Percentiles rank a stretch among this genome's conserved stretches.
Conservation (phyloP, 805 yeast genomes). For the Kuraishia ogatae region DNA sequence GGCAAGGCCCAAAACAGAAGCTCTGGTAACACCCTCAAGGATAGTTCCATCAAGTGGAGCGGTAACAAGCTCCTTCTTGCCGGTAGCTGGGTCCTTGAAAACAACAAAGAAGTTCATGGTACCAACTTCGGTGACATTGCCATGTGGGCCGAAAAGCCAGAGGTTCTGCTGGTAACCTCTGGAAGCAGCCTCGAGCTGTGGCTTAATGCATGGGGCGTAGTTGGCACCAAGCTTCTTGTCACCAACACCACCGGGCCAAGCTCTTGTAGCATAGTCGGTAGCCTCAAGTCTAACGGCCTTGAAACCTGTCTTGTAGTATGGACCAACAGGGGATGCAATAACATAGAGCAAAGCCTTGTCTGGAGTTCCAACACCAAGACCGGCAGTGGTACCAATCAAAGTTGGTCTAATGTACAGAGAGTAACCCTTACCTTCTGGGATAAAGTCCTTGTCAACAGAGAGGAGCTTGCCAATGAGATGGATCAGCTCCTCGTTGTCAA, state of each 20-base stretch:
- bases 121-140: constrained; percentile 89
- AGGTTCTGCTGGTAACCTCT: constrained; percentile 94
- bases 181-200: constrained; percentile 82
- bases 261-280: constrained; percentile 92
- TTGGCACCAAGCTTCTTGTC: constrained; percentile 95
- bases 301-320: constrained; percentile 91
- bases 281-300: constrained; percentile 93
- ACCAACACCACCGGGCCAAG: constrained; percentile 99
- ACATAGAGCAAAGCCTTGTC: constrained; percentile 74
- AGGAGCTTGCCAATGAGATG: constrained; percentile 72
- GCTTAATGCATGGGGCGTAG: constrained; percentile 91
- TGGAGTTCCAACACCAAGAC: constrained; percentile 83
- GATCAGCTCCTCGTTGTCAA: constrained; percentile 70
- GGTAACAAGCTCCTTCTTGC: constrained; percentile 86
- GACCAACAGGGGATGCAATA: constrained; percentile 94
- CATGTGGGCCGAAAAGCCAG: constrained; percentile 92
- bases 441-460: constrained; percentile 63
- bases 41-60: constrained; percentile 98
- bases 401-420: constrained; percentile 93
- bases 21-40: constrained; percentile 94
- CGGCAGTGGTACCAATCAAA: constrained; percentile 84
- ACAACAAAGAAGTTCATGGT: constrained; percentile 94
- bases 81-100: constrained; percentile 64
- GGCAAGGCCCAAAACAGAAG: constrained; percentile 71
- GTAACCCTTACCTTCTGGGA: constrained; percentile 83